Evolutionary conservation across 1,284 basidiomycete genomes (phyloP), one percentile per base, ranked within the genome.

Genomic region (Neonothopanus nambi): DNA sequence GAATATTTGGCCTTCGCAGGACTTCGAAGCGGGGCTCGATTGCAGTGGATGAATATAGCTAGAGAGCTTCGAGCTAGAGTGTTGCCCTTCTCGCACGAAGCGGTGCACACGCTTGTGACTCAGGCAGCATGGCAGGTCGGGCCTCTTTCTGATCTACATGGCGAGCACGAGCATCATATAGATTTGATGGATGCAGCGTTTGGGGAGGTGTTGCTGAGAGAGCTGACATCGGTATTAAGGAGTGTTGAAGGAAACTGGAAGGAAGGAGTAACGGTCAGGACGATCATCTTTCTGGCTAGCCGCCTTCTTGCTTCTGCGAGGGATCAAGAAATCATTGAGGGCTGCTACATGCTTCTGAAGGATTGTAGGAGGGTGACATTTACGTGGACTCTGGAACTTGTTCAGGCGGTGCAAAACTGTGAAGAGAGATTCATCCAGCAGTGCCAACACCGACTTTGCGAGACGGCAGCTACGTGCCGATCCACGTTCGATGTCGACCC

Each of bases 11-110:
- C 73, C 0, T 80, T 77, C 52, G 71, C 71, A 0, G 63, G 65
- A 33, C 54, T 81, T 28, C 75, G 79, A 3, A 68, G 73, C 28
- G 78, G 79, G 1, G 56, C 63, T 5, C 60, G 59, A 2, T 56
- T 81, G 0, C 80, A 81, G 42, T 81, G 79, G 79, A 57, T 75
- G 38, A 82, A 81, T 52, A 72, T 81, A 11, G 59, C 70, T 5
- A 66, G 72, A 21, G 77, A 75, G 55, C 56, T 81, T 15, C 63
- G 65, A 8, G 66, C 68, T 13, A 64, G 67, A 30, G 56, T 57
- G 0, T 58, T 82, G 30, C 70, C 64, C 0, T 74, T 79, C 47
- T 59, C 63, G 18, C 56, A 63, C 2, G 63, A 67, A 3, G 75
- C 72, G 20, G 76, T 81, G 0, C 66, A 74, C 51, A 41, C 64